A percentile compares a stretch with the other conserved stretches of the same genome.
Evolutionary conservation across 495 filamentous ascomycete species (phyloP).

Genomic region (Niebla homalea): DNA sequence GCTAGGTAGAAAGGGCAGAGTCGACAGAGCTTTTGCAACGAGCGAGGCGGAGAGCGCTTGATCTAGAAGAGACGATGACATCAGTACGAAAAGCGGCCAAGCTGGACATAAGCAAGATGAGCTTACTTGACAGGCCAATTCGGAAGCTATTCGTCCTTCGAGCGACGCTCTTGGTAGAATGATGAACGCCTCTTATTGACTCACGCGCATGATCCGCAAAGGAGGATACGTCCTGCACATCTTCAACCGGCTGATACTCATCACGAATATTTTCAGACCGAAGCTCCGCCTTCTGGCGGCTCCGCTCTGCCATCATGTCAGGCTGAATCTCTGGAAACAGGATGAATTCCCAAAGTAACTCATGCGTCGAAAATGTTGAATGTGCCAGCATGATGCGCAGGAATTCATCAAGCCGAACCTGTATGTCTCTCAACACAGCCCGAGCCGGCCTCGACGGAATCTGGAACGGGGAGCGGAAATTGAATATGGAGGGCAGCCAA

Average conservation of each 20-base stretch:
- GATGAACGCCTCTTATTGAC: conserved; percentile 69
- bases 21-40: conserved; percentile 32
- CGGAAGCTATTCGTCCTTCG: conserved; percentile 49
- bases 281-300: conserved; percentile 68
- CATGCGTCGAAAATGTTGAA: conserved; percentile 89
- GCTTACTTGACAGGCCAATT: conserved; percentile 41
- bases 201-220: conserved; percentile 84
- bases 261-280: conserved; percentile 74
- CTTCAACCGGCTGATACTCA: conserved; percentile 72
- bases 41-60: conserved; percentile 24
- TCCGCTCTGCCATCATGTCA: conserved; percentile 79
- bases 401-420: conserved; percentile 75
- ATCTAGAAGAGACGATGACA: conserved; percentile 5
- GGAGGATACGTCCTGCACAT: conserved; percentile 82
- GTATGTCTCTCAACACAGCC: conserved; percentile 73
- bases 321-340: conserved; percentile 88
- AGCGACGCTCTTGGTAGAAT: conserved; percentile 65
- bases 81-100: background rate
- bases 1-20: conserved; percentile 51
- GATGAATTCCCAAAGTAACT: conserved; percentile 99
- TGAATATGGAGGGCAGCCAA: conserved; percentile 72
- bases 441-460: conserved; percentile 84
- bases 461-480: conserved; percentile 78
- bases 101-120: background rate
- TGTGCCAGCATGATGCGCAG: conserved; percentile 74